Evolutionary conservation across 2,329 filamentous ascomycete genomes (phyloP).

Genomic region (Mycosphaerelloides madeirae): DNA sequence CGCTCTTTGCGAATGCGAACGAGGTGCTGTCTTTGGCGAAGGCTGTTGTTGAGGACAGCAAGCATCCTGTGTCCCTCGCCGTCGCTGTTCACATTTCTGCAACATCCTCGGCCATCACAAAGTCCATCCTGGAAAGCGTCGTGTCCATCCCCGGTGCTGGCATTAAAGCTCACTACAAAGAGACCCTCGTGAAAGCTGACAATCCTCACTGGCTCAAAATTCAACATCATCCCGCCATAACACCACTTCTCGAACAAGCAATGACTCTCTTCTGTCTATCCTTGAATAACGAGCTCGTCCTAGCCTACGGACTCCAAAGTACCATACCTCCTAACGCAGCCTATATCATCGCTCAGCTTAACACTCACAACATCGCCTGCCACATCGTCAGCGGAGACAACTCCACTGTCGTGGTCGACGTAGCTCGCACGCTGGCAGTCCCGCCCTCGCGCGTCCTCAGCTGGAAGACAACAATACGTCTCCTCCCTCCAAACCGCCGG

Average conservation of each 20-base stretch:
- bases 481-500: constrained; percentile 20
- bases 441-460: not conserved
- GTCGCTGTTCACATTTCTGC: constrained; percentile 1
- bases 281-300: constrained; percentile 40
- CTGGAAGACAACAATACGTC: constrained; percentile 53
- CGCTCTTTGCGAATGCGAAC: constrained; percentile 11
- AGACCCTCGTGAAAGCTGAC: constrained; percentile 33
- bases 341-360: constrained; percentile 49
- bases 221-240: constrained; percentile 29
- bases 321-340: constrained; percentile 47
- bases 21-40: not conserved
- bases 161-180: constrained; percentile 39
- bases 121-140: too few relatives aligned
- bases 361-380: constrained; percentile 44
- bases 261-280: constrained; percentile 56
- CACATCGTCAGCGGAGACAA: constrained; percentile 58
- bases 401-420: constrained; percentile 42
- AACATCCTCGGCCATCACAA: not conserved
- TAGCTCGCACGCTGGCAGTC: constrained; percentile 45
- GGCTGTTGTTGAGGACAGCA: constrained; percentile 9
- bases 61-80: constrained; percentile 27
- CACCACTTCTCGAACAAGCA: constrained; percentile 36
- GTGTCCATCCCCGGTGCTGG: constrained; percentile 41
- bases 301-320: constrained; percentile 50
- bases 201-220: constrained; percentile 46